A percentile compares a stretch with the other conserved stretches of the same genome.
Conservation (phyloP, 768 basidiomycete species). For the Tylopilus cervinicoccineus region DNA sequence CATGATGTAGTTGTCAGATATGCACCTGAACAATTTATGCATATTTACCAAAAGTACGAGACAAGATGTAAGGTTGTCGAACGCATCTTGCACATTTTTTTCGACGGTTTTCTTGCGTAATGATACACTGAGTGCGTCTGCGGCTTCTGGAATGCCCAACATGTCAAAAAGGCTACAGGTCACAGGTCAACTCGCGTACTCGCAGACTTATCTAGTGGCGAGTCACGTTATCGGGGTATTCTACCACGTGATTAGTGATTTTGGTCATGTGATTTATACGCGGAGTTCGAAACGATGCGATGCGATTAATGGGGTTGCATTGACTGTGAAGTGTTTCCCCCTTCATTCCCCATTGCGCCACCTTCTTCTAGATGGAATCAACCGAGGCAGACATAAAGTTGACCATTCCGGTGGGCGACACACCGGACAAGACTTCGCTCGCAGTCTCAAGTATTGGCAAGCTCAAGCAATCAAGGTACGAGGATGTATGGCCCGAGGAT, state of each 20-base stretch:
- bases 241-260: constrained; percentile 25
- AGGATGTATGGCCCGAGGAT: constrained; percentile 33
- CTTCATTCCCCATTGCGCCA: constrained; percentile 5
- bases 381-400: constrained; percentile 15
- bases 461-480: constrained; percentile 31
- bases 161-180: constrained; percentile 1
- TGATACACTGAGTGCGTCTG: constrained; percentile 30
- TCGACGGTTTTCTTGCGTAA: constrained; percentile 28
- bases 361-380: constrained; percentile 22
- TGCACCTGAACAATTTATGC: constrained; percentile 1
- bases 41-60: constrained; percentile 41
- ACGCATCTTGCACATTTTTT: constrained; percentile 30
- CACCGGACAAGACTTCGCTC: background rate
- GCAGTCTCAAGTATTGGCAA: constrained; percentile 3
- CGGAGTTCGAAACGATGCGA: constrained; percentile 22
- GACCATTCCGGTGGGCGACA: constrained; percentile 6
- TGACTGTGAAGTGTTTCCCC: background rate
- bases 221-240: constrained; percentile 2
- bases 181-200: background rate
- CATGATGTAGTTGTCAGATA: background rate
- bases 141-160: constrained; percentile 28
- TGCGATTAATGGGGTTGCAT: constrained; percentile 14
- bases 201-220: background rate
- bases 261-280: constrained; percentile 26
- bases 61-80: constrained; percentile 40